Percentiles rank a stretch among this genome's conserved stretches.
Evolutionary conservation across 345 rosid genomes (phyloP).

Genomic region (Ceriops tagal): DNA sequence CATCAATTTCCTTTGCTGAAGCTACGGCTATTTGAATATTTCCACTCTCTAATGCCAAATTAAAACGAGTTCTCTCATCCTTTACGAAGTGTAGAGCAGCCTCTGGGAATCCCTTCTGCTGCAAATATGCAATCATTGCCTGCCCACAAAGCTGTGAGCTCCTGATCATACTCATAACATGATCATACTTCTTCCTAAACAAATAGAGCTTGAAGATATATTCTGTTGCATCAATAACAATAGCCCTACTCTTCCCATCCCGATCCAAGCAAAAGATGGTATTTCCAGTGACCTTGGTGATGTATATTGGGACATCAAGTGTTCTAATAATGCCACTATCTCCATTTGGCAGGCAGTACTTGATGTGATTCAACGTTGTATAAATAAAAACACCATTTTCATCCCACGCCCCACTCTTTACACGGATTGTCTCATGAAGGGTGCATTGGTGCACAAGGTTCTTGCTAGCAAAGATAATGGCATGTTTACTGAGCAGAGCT

Average conservation of each 20-base stretch:
- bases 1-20: conserved; percentile 92
- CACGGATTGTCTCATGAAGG: conserved; percentile 89
- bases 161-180: conserved; percentile 94
- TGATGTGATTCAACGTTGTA: conserved; percentile 82
- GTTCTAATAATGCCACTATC: conserved; percentile 82
- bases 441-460: conserved; percentile 78
- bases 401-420: conserved; percentile 98
- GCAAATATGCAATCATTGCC: conserved; percentile 94
- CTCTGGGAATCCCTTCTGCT: conserved; percentile 97
- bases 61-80: conserved; percentile 90
- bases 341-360: conserved; percentile 93
- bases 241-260: conserved; percentile 71
- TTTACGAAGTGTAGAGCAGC: conserved; percentile 97
- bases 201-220: conserved; percentile 83
- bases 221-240: conserved; percentile 76
- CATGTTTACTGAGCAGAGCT: conserved; percentile 93
- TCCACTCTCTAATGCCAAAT: conserved; percentile 93
- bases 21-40: conserved; percentile 94
- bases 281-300: conserved; percentile 70
- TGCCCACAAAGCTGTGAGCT: conserved; percentile 94
- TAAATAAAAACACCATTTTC: conserved; percentile 91
- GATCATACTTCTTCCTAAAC: conserved; percentile 72
- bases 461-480: conserved; percentile 76
- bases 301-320: conserved; percentile 78
- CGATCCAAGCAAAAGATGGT: conserved; percentile 77